Percentiles rank a stretch among this genome's conserved stretches.
Evolutionary conservation across 1,139 yeast genomes (phyloP).

Genomic region (Yamadazyma siamensis): DNA sequence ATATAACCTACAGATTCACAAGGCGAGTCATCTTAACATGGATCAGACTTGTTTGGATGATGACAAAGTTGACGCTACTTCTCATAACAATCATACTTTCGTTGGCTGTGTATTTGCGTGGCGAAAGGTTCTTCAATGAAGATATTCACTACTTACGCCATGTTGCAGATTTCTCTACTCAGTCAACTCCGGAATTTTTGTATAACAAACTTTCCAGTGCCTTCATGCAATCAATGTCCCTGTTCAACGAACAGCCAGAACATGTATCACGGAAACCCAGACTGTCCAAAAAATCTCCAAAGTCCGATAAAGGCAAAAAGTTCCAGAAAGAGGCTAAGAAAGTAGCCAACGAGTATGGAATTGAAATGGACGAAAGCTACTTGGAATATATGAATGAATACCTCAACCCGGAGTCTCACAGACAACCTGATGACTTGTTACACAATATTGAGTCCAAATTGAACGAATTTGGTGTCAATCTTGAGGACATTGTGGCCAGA

Average conservation of each 20-base stretch:
- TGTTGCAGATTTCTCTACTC: too few species aligned
- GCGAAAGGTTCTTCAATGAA: constrained; percentile 17
- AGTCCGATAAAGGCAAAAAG: constrained; percentile 5
- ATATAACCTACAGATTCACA: constrained; percentile 9
- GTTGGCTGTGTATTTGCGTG: constrained; percentile 18
- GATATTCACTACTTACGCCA: constrained; percentile 17
- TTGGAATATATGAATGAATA: constrained; percentile 15
- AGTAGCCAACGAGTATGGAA: constrained; percentile 14
- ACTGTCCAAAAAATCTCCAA: constrained; percentile 1
- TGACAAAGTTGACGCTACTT: constrained; percentile 18
- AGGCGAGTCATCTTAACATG: constrained; percentile 16
- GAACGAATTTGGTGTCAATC: constrained; percentile 8
- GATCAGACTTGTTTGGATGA: constrained; percentile 20
- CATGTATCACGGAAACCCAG: not conserved
- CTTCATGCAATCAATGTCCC: too few species aligned
- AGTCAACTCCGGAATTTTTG: too few species aligned
- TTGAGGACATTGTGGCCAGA: constrained; percentile 5
- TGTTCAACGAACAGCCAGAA: too few species aligned
- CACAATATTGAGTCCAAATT: constrained; percentile 6
- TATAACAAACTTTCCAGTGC: too few species aligned
- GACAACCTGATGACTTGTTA: constrained; percentile 4
- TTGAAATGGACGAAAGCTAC: constrained; percentile 15
- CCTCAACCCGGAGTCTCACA: constrained; percentile 4
- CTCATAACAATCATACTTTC: constrained; percentile 11
- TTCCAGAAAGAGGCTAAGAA: constrained; percentile 13